A percentile compares a stretch with the other conserved stretches of the same genome.
Evolutionary conservation across 2,329 filamentous ascomycete species (phyloP).

Genomic region (Calycina herbarum): DNA sequence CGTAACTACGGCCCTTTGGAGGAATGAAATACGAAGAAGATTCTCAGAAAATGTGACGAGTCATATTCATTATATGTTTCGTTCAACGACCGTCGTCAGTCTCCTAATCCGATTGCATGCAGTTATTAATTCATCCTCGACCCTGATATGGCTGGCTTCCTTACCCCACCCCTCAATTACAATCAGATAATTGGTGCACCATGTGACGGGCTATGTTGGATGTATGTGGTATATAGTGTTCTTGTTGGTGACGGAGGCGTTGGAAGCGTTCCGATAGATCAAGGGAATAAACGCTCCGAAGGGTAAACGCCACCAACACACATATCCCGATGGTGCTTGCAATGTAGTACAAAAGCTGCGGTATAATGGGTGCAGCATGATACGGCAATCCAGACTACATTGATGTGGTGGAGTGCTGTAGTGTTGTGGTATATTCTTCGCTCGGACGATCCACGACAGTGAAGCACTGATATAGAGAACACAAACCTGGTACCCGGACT

Average conservation of each 20-base stretch:
- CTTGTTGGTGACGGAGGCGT: not conserved
- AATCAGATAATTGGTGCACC: too few species aligned
- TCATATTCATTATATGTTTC: not conserved
- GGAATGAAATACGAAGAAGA: too few species aligned
- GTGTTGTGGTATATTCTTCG: not conserved
- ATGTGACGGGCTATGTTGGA: not conserved
- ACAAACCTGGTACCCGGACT: slow-evolving; percentile 1
- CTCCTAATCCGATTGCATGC: not conserved
- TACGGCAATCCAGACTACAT: not conserved
- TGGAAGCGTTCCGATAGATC: slow-evolving; percentile 13
- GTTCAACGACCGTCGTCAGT: not conserved
- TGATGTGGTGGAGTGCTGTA: too few species aligned
- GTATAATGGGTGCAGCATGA: not conserved
- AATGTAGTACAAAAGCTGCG: not conserved
- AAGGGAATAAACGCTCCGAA: not conserved
- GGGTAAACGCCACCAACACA: not conserved
- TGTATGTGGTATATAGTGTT: too few species aligned
- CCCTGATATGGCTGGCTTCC: not conserved
- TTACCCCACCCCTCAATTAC: not conserved
- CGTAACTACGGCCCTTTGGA: too few species aligned
- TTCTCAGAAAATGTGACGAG: not conserved
- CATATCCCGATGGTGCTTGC: not conserved
- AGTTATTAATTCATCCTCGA: not conserved
- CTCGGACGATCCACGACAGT: not conserved
- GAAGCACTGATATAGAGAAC: not conserved